phyloP scores from a whole-genome alignment of 1,284 basidiomycete genomes.

The Ganoderma lingzhi region DNA sequence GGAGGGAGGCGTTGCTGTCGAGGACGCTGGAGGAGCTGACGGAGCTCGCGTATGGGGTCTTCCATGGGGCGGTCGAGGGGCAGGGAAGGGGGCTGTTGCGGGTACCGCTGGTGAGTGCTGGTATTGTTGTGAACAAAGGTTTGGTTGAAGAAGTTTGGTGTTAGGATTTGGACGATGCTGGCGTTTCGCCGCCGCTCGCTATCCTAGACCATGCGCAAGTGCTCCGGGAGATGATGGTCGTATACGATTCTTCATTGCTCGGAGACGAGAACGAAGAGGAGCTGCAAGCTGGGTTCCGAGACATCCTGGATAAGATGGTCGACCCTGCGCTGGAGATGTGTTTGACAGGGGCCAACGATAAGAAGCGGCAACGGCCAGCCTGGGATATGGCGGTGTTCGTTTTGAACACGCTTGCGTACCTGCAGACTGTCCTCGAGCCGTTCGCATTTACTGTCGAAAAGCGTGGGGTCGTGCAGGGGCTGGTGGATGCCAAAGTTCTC shows the following conservation, averaged over 20 bases:
- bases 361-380: constrained; percentile 54
- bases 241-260: constrained; percentile 86
- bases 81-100: constrained; percentile 82
- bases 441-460: constrained; percentile 79
- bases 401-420: constrained; percentile 84
- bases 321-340: constrained; percentile 87
- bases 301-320: constrained; percentile 82
- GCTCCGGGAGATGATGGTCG: constrained; percentile 86
- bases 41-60: constrained; percentile 80
- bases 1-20: constrained; percentile 80
- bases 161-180: constrained; percentile 79
- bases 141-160: background rate
- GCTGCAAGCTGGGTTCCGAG: constrained; percentile 64
- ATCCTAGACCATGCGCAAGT: constrained; percentile 86
- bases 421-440: constrained; percentile 76
- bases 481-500: constrained; percentile 72
- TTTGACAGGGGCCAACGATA: constrained; percentile 72
- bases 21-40: constrained; percentile 87
- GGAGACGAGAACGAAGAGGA: constrained; percentile 62
- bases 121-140: background rate
- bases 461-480: constrained; percentile 60
- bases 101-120: constrained; percentile 68
- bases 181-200: constrained; percentile 78
- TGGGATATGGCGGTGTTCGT: constrained; percentile 89
- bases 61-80: constrained; percentile 85